A percentile compares a stretch with the other conserved stretches of the same genome.
Evolutionary conservation across 208 protist species (phyloP).

Genomic region (Trypanosoma scelopori): DNA sequence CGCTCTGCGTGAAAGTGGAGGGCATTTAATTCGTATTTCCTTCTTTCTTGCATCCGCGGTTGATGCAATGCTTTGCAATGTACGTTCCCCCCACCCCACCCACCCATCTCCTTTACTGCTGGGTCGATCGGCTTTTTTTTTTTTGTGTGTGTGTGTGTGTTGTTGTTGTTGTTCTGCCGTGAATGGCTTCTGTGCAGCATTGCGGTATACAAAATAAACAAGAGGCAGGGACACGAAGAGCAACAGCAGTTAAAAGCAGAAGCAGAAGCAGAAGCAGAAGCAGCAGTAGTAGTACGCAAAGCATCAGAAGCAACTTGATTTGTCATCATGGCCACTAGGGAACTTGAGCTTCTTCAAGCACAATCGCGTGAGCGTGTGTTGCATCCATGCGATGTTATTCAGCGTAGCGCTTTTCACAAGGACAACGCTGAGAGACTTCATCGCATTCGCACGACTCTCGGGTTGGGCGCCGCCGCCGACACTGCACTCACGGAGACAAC

Average conservation of each 20-base stretch:
- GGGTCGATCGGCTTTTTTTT: conserved; percentile 24
- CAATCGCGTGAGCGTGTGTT: conserved; percentile 54
- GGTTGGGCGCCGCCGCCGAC: conserved; percentile 67
- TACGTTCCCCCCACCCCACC: too few relatives aligned
- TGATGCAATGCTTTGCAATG: background rate
- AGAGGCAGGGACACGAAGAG: conserved; percentile 9
- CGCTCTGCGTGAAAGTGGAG: background rate
- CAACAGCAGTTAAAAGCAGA: background rate
- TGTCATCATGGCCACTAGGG: conserved; percentile 34
- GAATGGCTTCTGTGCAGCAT: background rate
- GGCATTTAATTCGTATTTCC: background rate
- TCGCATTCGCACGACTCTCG: conserved; percentile 80
- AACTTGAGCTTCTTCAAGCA: conserved; percentile 55
- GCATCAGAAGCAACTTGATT: background rate
- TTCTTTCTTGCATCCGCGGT: background rate
- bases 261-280: conserved; percentile 7
- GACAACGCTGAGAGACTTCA: conserved; percentile 83
- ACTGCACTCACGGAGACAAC: conserved; percentile 77
- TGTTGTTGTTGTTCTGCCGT: background rate
- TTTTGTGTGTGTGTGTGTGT: background rate
- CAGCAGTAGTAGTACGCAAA: too few relatives aligned
- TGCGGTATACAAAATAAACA: background rate
- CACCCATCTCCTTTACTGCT: too few relatives aligned
- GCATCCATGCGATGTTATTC: conserved; percentile 88
- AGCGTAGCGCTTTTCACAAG: conserved; percentile 54